Conservation (phyloP, 768 basidiomycete genomes). For the Hericium alpestre region DNA sequence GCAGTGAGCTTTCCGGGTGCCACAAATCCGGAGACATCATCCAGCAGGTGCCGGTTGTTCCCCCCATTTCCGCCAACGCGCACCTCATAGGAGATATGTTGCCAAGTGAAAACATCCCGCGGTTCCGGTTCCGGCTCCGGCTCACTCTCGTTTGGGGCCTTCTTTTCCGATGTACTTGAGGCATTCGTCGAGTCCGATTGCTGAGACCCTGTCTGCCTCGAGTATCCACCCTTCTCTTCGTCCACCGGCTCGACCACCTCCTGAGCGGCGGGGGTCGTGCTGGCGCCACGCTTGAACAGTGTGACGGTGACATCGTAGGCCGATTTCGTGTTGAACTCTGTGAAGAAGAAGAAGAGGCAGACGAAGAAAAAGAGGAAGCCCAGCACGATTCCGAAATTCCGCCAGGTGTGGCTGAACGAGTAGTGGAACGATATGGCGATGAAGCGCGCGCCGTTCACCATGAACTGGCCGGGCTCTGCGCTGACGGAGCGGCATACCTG, state of each 20-base stretch:
- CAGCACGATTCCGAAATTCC: conserved; percentile 61
- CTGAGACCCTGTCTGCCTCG: too few species aligned
- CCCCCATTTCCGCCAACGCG: conserved; percentile 32
- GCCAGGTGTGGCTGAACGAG: conserved; percentile 37
- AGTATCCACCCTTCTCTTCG: neutral
- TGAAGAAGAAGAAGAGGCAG: conserved; percentile 45
- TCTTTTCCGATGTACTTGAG: neutral
- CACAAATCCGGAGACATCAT: conserved; percentile 72
- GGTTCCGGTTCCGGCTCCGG: neutral
- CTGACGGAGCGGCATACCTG: conserved; percentile 73
- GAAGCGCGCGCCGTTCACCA: conserved; percentile 54
- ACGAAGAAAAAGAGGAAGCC: conserved; percentile 56
- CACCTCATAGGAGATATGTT: conserved; percentile 57
- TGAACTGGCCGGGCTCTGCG: conserved; percentile 42
- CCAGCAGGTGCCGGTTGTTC: conserved; percentile 36
- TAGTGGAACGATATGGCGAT: conserved; percentile 32
- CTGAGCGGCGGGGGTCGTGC: conserved; percentile 6
- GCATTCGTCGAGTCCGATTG: neutral
- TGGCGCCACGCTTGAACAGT: conserved; percentile 57
- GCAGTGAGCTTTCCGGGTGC: conserved; percentile 73
- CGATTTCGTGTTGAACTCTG: conserved; percentile 38
- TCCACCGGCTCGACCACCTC: neutral
- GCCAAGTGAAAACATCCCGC: conserved; percentile 70
- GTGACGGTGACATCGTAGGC: conserved; percentile 32
- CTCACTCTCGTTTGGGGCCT: neutral